phyloP scores from a whole-genome alignment of 1,284 basidiomycete species.

The Peniophora sp. region DNA sequence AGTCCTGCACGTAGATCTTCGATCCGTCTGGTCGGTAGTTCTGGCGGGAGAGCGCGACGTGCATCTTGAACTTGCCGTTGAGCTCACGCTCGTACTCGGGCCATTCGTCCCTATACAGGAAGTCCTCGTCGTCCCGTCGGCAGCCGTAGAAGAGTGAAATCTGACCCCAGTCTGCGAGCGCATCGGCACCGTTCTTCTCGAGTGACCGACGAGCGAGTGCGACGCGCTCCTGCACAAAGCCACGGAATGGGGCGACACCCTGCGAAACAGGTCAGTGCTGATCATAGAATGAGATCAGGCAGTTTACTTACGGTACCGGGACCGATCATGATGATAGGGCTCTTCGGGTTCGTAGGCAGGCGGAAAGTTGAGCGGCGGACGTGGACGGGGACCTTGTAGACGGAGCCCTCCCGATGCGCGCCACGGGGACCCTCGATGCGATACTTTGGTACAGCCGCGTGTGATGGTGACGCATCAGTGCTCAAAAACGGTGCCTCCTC shows the following conservation, averaged over 20 bases:
- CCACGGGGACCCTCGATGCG: slow-evolving; percentile 85
- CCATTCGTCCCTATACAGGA: slow-evolving; percentile 95
- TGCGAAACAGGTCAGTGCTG: slow-evolving; percentile 20
- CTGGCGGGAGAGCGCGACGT: slow-evolving; percentile 86
- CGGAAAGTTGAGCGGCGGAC: slow-evolving; percentile 95
- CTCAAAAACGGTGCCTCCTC: slow-evolving; percentile 41
- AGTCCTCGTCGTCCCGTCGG: slow-evolving; percentile 83
- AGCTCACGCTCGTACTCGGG: slow-evolving; percentile 80
- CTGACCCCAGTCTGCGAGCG: slow-evolving; percentile 90
- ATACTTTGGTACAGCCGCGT: slow-evolving; percentile 62
- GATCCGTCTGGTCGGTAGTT: slow-evolving; percentile 83
- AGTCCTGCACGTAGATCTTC: slow-evolving; percentile 97
- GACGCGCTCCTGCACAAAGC: slow-evolving; percentile 96
- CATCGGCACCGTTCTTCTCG: slow-evolving; percentile 89
- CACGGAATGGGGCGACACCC: slow-evolving; percentile 98
- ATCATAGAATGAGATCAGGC: not conserved
- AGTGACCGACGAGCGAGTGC: slow-evolving; percentile 89
- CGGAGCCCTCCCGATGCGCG: slow-evolving; percentile 62
- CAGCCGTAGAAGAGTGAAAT: slow-evolving; percentile 97
- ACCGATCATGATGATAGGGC: slow-evolving; percentile 97
- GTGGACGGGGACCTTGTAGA: slow-evolving; percentile 88
- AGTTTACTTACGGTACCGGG: slow-evolving; percentile 80
- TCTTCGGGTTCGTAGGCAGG: slow-evolving; percentile 94
- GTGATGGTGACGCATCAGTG: slow-evolving; percentile 26
- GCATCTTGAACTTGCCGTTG: slow-evolving; percentile 85